Conservation (phyloP, 164 flowering plant genomes). For the Kingdonia uniflora region DNA sequence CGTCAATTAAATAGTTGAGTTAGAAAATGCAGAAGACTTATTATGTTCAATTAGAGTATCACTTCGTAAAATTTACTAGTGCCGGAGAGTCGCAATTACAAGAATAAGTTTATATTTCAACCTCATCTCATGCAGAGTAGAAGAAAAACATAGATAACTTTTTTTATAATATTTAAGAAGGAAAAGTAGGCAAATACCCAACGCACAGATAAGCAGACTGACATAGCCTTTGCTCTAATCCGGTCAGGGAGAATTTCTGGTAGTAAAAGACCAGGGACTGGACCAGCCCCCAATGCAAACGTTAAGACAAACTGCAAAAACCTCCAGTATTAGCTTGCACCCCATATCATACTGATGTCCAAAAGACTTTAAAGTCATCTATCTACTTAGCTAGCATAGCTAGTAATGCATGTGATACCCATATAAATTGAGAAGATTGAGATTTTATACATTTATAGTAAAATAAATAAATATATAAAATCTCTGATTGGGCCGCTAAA, state of each 20-base stretch:
- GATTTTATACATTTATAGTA: too few relatives aligned
- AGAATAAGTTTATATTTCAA: too few relatives aligned
- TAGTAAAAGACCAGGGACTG: slow-evolving; percentile 87
- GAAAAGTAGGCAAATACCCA: slow-evolving; percentile 45
- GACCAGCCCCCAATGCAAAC: slow-evolving; percentile 93
- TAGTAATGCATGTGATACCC: too few relatives aligned
- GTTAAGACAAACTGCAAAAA: slow-evolving; percentile 67
- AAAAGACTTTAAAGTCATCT: not conserved
- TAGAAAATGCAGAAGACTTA: too few relatives aligned
- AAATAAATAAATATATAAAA: too few relatives aligned
- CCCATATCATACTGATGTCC: not conserved
- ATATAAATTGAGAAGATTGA: too few relatives aligned
- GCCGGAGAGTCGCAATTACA: too few relatives aligned
- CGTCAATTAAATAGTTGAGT: too few relatives aligned
- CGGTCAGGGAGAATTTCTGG: slow-evolving; percentile 81
- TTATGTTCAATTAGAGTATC: too few relatives aligned
- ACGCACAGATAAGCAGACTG: slow-evolving; percentile 82
- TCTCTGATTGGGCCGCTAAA: too few relatives aligned
- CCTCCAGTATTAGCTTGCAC: slow-evolving; percentile 7
- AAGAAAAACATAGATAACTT: not conserved
- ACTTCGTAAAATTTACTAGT: too few relatives aligned
- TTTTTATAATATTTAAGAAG: not conserved
- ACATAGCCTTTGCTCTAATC: slow-evolving; percentile 93
- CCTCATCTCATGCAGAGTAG: too few relatives aligned
- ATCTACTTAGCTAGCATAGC: not conserved